phyloP scores from a whole-genome alignment of 1,284 basidiomycete species.

The Meira miltonrushii region DNA sequence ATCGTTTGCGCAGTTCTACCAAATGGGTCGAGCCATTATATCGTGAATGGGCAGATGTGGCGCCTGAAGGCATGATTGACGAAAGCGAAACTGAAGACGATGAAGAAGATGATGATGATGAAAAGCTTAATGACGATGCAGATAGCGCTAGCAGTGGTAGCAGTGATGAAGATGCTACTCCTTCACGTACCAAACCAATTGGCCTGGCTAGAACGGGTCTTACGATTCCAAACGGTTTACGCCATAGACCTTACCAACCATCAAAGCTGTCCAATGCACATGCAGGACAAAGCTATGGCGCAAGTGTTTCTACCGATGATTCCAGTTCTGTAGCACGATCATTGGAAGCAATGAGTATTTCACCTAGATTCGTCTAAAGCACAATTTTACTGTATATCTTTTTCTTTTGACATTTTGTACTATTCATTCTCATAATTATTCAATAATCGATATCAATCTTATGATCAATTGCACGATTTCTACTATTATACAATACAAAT shows the following conservation, averaged over 20 bases:
- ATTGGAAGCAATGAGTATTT: conserved; percentile 4
- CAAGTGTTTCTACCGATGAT: neutral
- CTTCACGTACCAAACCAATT: too few species aligned
- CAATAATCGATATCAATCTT: too few species aligned
- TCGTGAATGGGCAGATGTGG: conserved; percentile 58
- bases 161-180: neutral
- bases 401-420: too few species aligned
- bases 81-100: conserved; percentile 34
- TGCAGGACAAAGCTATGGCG: neutral
- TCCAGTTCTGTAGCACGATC: neutral
- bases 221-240: neutral
- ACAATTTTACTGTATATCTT: too few species aligned
- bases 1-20: conserved; percentile 66
- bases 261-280: neutral
- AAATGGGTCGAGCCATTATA: conserved; percentile 58
- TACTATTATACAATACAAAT: neutral
- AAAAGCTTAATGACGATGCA: conserved; percentile 21
- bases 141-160: neutral
- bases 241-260: neutral
- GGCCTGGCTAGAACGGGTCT: too few species aligned
- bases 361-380: neutral
- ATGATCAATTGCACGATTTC: too few species aligned
- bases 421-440: too few species aligned
- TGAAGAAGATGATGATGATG: conserved; percentile 34
- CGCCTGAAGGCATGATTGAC: conserved; percentile 31